Conservation (phyloP, 1,284 basidiomycete species). For the Ganoderma resinaceum region DNA sequence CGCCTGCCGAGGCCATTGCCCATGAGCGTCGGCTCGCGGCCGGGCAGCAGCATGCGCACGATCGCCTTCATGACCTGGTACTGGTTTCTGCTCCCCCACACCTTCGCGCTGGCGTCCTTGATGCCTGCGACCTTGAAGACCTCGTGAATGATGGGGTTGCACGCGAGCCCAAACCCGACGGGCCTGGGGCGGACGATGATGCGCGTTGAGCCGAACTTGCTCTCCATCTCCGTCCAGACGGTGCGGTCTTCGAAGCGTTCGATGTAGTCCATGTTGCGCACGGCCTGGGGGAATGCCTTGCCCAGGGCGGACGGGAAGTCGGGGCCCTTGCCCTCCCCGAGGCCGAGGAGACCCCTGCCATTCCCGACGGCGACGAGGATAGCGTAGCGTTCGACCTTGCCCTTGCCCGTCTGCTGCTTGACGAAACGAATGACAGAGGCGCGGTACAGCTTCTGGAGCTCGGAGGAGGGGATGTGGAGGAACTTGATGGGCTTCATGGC, state of each 20-base stretch:
- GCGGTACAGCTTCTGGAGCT: constrained; percentile 53
- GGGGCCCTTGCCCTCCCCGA: constrained; percentile 86
- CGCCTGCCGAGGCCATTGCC: constrained; percentile 79
- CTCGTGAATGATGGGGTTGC: constrained; percentile 89
- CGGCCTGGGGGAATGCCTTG: constrained; percentile 77
- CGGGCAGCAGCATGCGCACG: constrained; percentile 72
- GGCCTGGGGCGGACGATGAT: constrained; percentile 90
- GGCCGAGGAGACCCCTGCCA: constrained; percentile 88
- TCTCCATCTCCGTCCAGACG: constrained; percentile 86
- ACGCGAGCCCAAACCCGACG: constrained; percentile 92
- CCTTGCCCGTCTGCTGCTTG: constrained; percentile 87
- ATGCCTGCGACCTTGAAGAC: constrained; percentile 93
- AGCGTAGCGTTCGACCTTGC: constrained; percentile 76
- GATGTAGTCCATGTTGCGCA: constrained; percentile 90
- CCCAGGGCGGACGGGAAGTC: constrained; percentile 66
- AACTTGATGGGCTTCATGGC: constrained; percentile 34
- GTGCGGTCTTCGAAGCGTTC: constrained; percentile 91
- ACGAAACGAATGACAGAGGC: constrained; percentile 72
- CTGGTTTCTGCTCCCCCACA: constrained; percentile 91
- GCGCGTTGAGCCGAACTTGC: constrained; percentile 87
- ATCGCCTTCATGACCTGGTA: constrained; percentile 67
- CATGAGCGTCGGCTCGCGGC: constrained; percentile 77
- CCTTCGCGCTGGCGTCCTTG: constrained; percentile 93
- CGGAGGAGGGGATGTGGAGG: constrained; percentile 34
- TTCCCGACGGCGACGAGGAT: constrained; percentile 85